Evolutionary conservation across 805 yeast species (phyloP).

Genomic region (Priceomyces carsonii): DNA sequence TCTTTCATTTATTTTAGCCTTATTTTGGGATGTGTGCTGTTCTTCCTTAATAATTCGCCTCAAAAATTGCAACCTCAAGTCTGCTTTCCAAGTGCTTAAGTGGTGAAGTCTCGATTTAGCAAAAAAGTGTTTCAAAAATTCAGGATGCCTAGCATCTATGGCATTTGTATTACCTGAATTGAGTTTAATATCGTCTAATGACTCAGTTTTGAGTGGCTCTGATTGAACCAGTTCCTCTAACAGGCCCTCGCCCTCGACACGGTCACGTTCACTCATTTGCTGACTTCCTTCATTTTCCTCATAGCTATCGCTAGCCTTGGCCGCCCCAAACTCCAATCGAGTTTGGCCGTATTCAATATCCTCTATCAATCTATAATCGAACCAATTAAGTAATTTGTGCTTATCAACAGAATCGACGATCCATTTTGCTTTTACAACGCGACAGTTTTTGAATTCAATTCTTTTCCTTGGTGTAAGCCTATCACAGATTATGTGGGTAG

Average conservation of each 20-base stretch:
- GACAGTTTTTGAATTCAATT: conserved; percentile 61
- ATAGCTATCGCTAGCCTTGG: neutral
- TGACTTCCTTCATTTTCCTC: conserved; percentile 4
- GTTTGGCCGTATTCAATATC: conserved; percentile 57
- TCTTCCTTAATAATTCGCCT: conserved; percentile 38
- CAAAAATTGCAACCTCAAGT: conserved; percentile 62
- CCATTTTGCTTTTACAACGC: conserved; percentile 85
- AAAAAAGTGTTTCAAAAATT: conserved; percentile 70
- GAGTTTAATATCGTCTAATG: no score
- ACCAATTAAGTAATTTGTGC: conserved; percentile 63
- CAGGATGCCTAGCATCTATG: conserved; percentile 71
- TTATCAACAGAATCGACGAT: conserved; percentile 60
- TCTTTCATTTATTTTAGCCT: conserved; percentile 5
- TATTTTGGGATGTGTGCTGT: conserved; percentile 3
- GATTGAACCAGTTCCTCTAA: no score
- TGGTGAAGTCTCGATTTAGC: conserved; percentile 85
- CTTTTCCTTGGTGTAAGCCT: conserved; percentile 75
- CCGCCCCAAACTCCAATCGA: conserved; percentile 25
- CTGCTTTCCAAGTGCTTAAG: conserved; percentile 83
- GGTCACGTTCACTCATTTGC: no score
- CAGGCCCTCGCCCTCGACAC: no score
- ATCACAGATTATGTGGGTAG: conserved; percentile 84
- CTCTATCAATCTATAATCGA: conserved; percentile 54
- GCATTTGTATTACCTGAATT: conserved; percentile 1
- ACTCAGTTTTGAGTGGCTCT: no score